phyloP scores from a whole-genome alignment of 495 filamentous ascomycete species.

The Aspergillus funiculosus region DNA sequence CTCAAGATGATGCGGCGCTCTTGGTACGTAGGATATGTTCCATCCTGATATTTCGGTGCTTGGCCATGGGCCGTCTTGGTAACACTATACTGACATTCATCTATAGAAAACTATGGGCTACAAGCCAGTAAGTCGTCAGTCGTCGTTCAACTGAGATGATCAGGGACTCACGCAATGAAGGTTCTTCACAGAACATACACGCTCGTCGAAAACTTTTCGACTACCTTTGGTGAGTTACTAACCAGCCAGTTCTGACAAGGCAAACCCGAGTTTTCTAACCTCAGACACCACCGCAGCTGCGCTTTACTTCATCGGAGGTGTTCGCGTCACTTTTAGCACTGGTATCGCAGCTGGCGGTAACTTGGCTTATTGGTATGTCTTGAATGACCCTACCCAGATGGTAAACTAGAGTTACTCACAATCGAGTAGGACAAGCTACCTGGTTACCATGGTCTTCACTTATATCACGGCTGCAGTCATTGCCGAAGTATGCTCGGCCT shows the following conservation, averaged over 20 bases:
- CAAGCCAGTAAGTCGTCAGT: conserved; percentile 36
- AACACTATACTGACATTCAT: conserved; percentile 18
- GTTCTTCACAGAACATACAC: conserved; percentile 45
- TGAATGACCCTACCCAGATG: not conserved
- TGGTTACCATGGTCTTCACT: conserved; percentile 51
- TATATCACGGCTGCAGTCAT: conserved; percentile 53
- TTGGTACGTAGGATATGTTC: conserved; percentile 27
- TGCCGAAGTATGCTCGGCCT: conserved; percentile 52
- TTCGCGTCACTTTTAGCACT: conserved; percentile 51
- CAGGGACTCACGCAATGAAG: conserved; percentile 21
- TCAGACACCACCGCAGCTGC: conserved; percentile 33
- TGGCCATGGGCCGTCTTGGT: too few relatives aligned
- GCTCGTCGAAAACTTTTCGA: conserved; percentile 50
- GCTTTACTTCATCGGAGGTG: conserved; percentile 52
- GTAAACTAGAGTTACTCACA: not conserved
- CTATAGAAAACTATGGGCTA: conserved; percentile 44
- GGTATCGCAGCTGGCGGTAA: conserved; percentile 53
- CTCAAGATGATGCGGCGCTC: conserved; percentile 41
- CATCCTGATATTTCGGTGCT: not conserved
- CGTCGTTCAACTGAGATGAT: not conserved
- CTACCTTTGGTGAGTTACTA: conserved; percentile 45
- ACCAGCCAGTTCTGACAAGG: not conserved
- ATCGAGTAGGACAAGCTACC: conserved; percentile 45
- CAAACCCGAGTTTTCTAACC: not conserved
- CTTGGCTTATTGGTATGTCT: conserved; percentile 45